Evolutionary conservation across 805 yeast genomes (phyloP).

Genomic region (Myxozyma neglecta): DNA sequence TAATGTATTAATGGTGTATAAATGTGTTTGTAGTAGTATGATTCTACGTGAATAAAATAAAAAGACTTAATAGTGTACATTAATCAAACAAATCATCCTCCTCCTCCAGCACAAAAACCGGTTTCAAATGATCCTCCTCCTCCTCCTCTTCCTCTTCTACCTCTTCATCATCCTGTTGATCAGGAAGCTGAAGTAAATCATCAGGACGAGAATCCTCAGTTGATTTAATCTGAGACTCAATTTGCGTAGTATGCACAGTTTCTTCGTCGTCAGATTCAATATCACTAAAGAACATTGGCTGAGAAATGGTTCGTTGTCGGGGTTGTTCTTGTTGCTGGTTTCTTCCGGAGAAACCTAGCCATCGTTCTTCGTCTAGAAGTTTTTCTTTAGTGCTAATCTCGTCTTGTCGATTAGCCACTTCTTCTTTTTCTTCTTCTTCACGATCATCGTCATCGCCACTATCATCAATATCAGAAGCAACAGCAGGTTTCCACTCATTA

Average conservation of each 20-base stretch:
- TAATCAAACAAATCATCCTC: not conserved
- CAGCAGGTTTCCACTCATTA: slow-evolving; percentile 23
- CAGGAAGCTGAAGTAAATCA: no score
- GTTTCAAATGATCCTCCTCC: not conserved
- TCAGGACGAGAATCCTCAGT: not conserved
- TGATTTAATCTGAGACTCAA: not conserved
- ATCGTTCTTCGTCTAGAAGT: slow-evolving; percentile 12
- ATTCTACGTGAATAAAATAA: no score
- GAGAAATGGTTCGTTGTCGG: slow-evolving; percentile 1
- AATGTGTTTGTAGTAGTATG: no score
- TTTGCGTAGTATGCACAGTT: not conserved
- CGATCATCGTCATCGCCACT: not conserved
- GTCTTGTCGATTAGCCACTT: not conserved
- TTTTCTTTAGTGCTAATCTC: not conserved
- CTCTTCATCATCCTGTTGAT: not conserved
- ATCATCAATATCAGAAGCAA: not conserved
- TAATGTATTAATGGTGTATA: no score
- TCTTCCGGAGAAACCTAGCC: slow-evolving; percentile 17
- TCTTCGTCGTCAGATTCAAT: not conserved
- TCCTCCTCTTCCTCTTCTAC: not conserved
- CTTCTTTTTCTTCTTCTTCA: not conserved
- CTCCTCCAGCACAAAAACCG: not conserved
- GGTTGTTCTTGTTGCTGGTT: not conserved
- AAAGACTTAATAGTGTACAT: no score
- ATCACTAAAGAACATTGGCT: slow-evolving; percentile 1